A percentile compares a stretch with the other conserved stretches of the same genome.
These are phyloP conservation scores for Tricholoma hemisulphureum DNA, from an alignment of 768 basidiomycete species.

Conservation along the genomic window DNA sequence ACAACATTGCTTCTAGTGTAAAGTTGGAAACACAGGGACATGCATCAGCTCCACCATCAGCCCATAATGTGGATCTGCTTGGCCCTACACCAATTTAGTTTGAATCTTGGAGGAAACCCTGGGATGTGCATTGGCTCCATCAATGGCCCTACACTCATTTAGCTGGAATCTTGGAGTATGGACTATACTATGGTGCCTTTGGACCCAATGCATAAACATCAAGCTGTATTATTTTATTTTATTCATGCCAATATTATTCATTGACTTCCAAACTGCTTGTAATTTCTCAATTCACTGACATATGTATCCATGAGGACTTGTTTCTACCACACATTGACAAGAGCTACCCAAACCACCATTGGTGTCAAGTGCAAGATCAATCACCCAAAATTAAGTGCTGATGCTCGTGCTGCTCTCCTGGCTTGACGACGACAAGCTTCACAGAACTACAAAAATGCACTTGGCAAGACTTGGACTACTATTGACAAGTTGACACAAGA, in stretches of 20 bases:
- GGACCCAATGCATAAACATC: not conserved
- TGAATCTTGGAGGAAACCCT: no score
- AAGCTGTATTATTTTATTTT: not conserved
- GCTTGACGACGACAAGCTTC: not conserved
- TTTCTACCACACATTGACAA: not conserved
- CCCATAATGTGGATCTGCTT: no score
- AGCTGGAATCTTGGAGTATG: no score
- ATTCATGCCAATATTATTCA: not conserved
- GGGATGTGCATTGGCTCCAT: not conserved
- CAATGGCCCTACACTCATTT: no score
- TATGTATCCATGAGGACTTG: not conserved
- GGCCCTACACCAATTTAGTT: no score
- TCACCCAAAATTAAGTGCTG: not conserved
- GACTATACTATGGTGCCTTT: no score
- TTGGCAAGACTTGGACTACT: not conserved
- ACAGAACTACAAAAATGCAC: not conserved
- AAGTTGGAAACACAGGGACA: no score
- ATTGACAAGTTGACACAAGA: no score
- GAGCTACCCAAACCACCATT: not conserved
- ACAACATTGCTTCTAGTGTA: not conserved
- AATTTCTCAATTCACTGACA: not conserved
- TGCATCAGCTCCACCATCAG: no score
- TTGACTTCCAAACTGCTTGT: not conserved
- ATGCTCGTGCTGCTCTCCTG: not conserved
- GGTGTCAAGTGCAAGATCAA: not conserved